Evolutionary conservation across 805 yeast species (phyloP).

Genomic region (Metschnikowia corniflorae): DNA sequence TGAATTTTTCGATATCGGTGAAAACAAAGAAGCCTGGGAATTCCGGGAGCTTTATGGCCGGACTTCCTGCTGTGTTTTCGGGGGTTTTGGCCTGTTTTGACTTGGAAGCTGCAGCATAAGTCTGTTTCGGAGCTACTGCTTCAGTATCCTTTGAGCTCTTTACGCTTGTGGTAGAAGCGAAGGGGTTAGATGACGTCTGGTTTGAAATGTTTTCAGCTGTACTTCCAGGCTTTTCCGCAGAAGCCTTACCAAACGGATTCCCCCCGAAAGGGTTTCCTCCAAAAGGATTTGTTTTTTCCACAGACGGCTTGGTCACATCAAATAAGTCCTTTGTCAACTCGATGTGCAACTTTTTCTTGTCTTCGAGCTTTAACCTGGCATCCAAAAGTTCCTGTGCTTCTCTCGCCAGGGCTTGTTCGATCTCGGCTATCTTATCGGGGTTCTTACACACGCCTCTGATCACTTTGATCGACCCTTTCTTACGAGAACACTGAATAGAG

Average conservation of each 20-base stretch:
- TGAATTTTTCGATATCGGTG: slow-evolving; percentile 68
- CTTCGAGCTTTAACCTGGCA: slow-evolving; percentile 40
- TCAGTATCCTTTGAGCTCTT: slow-evolving; percentile 5
- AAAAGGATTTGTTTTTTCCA: slow-evolving; percentile 26
- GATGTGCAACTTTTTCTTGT: slow-evolving; percentile 37
- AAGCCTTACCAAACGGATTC: slow-evolving; percentile 10
- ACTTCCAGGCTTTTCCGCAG: neutral
- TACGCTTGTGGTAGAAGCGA: neutral
- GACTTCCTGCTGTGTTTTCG: slow-evolving; percentile 1
- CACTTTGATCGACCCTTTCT: slow-evolving; percentile 68
- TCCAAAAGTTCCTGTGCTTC: slow-evolving; percentile 33
- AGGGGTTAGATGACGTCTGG: neutral
- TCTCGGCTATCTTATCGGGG: slow-evolving; percentile 41
- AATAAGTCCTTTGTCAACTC: slow-evolving; percentile 42
- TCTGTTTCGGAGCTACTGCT: slow-evolving; percentile 1
- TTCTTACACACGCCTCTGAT: slow-evolving; percentile 73
- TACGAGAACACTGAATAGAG: slow-evolving; percentile 53
- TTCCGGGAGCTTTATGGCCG: slow-evolving; percentile 33
- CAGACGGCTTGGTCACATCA: slow-evolving; percentile 18
- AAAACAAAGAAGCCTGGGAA: slow-evolving; percentile 68
- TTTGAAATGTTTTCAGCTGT: slow-evolving; percentile 21
- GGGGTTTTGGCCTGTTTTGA: slow-evolving; percentile 3
- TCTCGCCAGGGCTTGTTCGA: slow-evolving; percentile 34
- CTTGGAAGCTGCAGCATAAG: slow-evolving; percentile 8
- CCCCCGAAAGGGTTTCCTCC: slow-evolving; percentile 42